phyloP scores from a whole-genome alignment of 2,329 filamentous ascomycete species.

The Venturia aucupariae region DNA sequence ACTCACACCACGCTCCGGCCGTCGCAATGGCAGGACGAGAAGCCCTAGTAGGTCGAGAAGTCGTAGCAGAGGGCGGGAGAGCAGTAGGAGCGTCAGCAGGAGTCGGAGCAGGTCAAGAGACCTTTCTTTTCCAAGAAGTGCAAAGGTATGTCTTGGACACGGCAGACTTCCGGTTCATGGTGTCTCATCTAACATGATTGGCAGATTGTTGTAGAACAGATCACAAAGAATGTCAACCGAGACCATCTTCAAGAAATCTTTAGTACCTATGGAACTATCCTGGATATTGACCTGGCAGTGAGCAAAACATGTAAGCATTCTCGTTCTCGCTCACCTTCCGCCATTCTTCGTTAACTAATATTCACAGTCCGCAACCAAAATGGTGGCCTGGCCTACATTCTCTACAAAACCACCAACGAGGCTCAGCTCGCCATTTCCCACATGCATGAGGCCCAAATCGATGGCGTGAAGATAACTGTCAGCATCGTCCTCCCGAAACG shows the following conservation, averaged over 20 bases:
- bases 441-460: conserved; percentile 96
- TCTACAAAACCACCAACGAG: conserved; percentile 66
- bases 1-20: conserved; percentile 1
- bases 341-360: neutral
- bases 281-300: conserved; percentile 81
- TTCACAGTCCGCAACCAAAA: conserved; percentile 64
- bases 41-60: conserved; percentile 2
- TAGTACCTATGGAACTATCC: conserved; percentile 73
- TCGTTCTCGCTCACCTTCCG: neutral
- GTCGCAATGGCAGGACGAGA: neutral
- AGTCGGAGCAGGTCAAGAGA: conserved; percentile 9
- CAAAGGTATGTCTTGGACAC: conserved; percentile 11
- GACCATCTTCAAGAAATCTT: conserved; percentile 88
- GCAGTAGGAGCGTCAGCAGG: conserved; percentile 10
- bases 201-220: conserved; percentile 88
- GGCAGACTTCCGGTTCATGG: neutral
- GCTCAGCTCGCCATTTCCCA: conserved; percentile 85
- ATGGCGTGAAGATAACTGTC: conserved; percentile 73
- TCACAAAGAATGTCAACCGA: conserved; percentile 91
- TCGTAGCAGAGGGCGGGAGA: conserved; percentile 10
- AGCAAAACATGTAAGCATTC: conserved; percentile 66
- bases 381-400: conserved; percentile 85
- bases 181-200: neutral
- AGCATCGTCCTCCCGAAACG: conserved; percentile 79
- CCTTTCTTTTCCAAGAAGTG: conserved; percentile 10